These are phyloP conservation scores for Nepenthes mirabilis DNA, from an alignment of 148 eudicot genomes.

Conservation along the genomic window DNA sequence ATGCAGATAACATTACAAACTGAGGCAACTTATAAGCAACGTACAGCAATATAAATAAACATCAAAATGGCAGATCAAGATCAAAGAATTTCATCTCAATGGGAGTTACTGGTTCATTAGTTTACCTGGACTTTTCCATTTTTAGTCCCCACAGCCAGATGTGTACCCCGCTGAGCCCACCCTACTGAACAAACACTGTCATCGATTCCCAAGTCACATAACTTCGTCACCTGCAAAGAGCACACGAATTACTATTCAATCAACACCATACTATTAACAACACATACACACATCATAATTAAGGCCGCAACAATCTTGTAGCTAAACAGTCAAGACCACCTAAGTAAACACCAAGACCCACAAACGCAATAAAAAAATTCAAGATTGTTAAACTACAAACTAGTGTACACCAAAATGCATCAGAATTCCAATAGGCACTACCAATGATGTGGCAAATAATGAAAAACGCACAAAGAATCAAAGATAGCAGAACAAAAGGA, in stretches of 20 bases:
- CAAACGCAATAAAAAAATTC: not conserved
- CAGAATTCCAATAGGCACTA: no score
- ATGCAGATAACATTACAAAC: not conserved
- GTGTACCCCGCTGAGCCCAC: conserved; percentile 84
- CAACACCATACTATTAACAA: no score
- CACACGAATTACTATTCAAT: not conserved
- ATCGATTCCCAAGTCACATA: conserved; percentile 74
- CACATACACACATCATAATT: no score
- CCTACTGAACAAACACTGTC: conserved; percentile 88
- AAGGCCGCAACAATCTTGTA: not conserved
- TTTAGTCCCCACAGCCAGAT: conserved; percentile 78
- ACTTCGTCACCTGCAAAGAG: conserved; percentile 55
- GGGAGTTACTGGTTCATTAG: not conserved
- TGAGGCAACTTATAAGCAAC: not conserved
- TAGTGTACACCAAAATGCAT: no score
- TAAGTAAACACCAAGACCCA: not conserved
- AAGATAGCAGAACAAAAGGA: not conserved
- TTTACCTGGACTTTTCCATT: conserved; percentile 61
- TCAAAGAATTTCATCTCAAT: not conserved
- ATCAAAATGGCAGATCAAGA: not conserved
- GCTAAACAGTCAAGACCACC: not conserved
- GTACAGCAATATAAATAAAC: no score
- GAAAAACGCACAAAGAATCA: not conserved
- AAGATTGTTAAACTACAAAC: no score
- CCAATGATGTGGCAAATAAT: no score